Percentiles rank a stretch among this genome's conserved stretches.
These are phyloP conservation scores for Orbilia blumenaviensis DNA, from an alignment of 2,329 filamentous ascomycete genomes.

Conservation along the genomic window DNA sequence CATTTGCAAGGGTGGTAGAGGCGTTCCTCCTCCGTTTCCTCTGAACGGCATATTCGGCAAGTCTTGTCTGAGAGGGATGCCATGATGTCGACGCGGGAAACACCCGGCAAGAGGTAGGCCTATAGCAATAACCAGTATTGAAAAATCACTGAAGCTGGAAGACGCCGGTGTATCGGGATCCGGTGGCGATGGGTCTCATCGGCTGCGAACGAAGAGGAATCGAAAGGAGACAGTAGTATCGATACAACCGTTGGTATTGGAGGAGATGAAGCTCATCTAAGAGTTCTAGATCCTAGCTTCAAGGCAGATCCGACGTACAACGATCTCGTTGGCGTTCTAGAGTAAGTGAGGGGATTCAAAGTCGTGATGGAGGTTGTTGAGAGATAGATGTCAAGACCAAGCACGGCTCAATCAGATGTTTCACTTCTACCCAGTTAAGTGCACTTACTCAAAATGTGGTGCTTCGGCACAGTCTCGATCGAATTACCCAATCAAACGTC, in stretches of 20 bases:
- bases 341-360: conserved; percentile 18
- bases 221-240: conserved; percentile 14
- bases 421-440: conserved; percentile 4
- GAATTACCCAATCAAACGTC: conserved; percentile 51
- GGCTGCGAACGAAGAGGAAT: conserved; percentile 21
- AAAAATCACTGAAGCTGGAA: conserved; percentile 9
- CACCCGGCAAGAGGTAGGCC: conserved; percentile 9
- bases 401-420: conserved; percentile 35
- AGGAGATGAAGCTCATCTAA: conserved; percentile 40
- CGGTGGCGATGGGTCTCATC: conserved; percentile 44
- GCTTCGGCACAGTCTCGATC: conserved; percentile 3
- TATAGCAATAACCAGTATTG: neutral
- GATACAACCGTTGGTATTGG: conserved; percentile 3
- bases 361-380: conserved; percentile 7
- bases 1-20: conserved; percentile 99
- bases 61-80: conserved; percentile 73
- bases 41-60: conserved; percentile 96
- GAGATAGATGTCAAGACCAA: conserved; percentile 33
- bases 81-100: conserved; percentile 33
- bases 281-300: conserved; percentile 25
- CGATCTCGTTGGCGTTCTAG: neutral
- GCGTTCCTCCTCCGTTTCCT: conserved; percentile 81
- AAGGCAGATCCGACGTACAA: neutral
- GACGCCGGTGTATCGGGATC: conserved; percentile 5
- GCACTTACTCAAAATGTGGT: no score